Evolutionary conservation across 805 yeast species (phyloP).

Genomic region (Starmerella khaoyaiensis): DNA sequence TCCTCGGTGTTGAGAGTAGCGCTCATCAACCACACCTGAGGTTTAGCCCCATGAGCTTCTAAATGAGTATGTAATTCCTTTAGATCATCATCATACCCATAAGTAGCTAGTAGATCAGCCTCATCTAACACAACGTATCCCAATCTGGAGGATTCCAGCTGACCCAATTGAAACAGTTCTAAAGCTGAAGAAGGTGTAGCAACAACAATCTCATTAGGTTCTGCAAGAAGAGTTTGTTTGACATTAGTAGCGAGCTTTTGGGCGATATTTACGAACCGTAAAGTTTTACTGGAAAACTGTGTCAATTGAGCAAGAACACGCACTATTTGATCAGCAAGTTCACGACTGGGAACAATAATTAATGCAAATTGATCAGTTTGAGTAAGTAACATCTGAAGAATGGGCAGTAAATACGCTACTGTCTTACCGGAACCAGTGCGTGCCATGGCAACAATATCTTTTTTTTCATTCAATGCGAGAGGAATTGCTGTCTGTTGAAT

Average conservation of each 20-base stretch:
- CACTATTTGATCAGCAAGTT: constrained; percentile 73
- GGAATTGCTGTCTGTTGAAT: constrained; percentile 90
- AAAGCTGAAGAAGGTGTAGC: constrained; percentile 78
- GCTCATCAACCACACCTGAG: constrained; percentile 90
- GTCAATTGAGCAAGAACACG: constrained; percentile 57
- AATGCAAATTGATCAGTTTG: constrained; percentile 38
- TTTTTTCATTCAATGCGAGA: constrained; percentile 74
- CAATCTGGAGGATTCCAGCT: constrained; percentile 43
- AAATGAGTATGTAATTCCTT: constrained; percentile 47
- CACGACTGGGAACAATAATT: constrained; percentile 85
- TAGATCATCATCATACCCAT: constrained; percentile 83
- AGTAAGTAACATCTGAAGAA: constrained; percentile 56
- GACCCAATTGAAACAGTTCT: constrained; percentile 32
- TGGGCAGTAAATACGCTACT: constrained; percentile 78
- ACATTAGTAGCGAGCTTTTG: constrained; percentile 55
- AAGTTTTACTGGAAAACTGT: constrained; percentile 53
- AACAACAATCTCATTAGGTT: constrained; percentile 66
- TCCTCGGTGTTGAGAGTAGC: constrained; percentile 80
- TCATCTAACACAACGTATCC: constrained; percentile 80
- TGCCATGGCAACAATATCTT: constrained; percentile 88
- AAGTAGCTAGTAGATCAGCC: constrained; percentile 79
- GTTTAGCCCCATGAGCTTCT: constrained; percentile 34
- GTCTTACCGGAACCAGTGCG: constrained; percentile 96
- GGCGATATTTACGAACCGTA: constrained; percentile 54
- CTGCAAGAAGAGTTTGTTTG: constrained; percentile 52